Evolutionary conservation across 345 rosid genomes (phyloP), one percentile per base, ranked within the genome.

Genomic region (Eutrema yunnanense): DNA sequence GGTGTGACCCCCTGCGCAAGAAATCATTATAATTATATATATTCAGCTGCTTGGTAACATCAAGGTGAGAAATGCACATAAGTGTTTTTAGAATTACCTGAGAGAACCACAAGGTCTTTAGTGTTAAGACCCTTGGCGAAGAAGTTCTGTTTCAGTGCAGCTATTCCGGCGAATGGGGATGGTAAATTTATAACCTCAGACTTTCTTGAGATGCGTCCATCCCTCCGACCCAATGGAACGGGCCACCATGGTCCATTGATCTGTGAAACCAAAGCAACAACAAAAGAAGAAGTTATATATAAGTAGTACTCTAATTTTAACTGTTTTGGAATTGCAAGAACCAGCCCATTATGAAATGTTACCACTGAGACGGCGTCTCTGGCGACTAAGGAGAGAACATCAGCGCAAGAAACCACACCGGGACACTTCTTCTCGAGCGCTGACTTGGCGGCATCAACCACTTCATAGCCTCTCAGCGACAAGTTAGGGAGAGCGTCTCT

Each of bases 351-450:
- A 29, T 0, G n/a, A 36, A 14, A 6, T 4, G 34, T 65, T 82
- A 85, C 91, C 81, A 80, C 58, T 5, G 4, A 7, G 50, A 87
- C 88, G 8, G 87, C 84, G 26, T 86, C 90, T 75, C 91, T 80
- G n/a, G 96, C 75, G 27, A 86, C 91, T 71, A 87, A 73, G 29
- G 74, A 67, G 4, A 86, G 79, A 54, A 85, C 80, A 77, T 86
- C 92, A 19, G 88, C 88, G 42, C 96, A 87, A 56, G 96, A 86
- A 68, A 87, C 87, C 4, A 84, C 65, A 12, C 83, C 73, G 1
- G 76, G 78, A 52, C 92, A 86, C 38, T 77, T 37, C 43, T 43
- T 34, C 52, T 87, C 90, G 0, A 89, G 53, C 0, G 44, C 76
- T 4, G 60, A 8, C 64, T 86, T 86, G 12, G 53, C 81, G 0